phyloP scores from a whole-genome alignment of 441 rosid species.

The Mallotus repandus region DNA sequence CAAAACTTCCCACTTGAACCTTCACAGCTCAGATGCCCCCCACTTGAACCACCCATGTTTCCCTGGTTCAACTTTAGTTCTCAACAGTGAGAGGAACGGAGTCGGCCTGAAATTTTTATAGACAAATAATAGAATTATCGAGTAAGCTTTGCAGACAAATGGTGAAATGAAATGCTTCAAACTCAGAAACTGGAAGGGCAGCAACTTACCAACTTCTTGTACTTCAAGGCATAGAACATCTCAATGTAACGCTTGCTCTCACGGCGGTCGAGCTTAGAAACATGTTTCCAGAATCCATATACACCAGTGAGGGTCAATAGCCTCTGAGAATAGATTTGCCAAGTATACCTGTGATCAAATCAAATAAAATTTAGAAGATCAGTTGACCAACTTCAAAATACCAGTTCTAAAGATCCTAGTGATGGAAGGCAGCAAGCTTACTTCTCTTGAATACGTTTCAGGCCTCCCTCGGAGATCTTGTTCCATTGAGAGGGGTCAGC shows the following conservation, averaged over 20 bases:
- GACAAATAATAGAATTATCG: background rate
- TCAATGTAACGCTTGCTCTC: slow-evolving; percentile 95
- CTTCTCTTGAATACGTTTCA: slow-evolving; percentile 85
- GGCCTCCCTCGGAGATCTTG: slow-evolving; percentile 66
- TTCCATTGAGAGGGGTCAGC: slow-evolving; percentile 68
- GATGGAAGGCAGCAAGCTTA: slow-evolving; percentile 26
- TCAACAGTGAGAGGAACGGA: slow-evolving; percentile 77
- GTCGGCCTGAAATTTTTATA: slow-evolving; percentile 57
- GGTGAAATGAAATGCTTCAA: background rate
- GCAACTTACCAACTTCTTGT: slow-evolving; percentile 66
- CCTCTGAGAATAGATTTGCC: slow-evolving; percentile 92
- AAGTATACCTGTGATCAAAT: slow-evolving; percentile 58
- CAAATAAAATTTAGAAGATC: background rate
- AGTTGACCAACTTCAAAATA: background rate
- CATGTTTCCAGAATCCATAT: slow-evolving; percentile 97
- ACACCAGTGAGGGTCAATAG: slow-evolving; percentile 85
- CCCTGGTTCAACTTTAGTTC: slow-evolving; percentile 28
- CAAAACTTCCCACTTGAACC: slow-evolving; percentile 19
- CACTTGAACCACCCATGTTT: background rate
- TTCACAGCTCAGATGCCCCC: background rate
- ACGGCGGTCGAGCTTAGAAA: slow-evolving; percentile 83
- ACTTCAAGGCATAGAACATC: slow-evolving; percentile 92
- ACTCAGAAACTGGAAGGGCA: background rate
- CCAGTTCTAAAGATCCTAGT: background rate
- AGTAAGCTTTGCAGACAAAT: background rate